Evolutionary conservation across 257 asterid genomes (phyloP).

Genomic region (Lantana camara): DNA sequence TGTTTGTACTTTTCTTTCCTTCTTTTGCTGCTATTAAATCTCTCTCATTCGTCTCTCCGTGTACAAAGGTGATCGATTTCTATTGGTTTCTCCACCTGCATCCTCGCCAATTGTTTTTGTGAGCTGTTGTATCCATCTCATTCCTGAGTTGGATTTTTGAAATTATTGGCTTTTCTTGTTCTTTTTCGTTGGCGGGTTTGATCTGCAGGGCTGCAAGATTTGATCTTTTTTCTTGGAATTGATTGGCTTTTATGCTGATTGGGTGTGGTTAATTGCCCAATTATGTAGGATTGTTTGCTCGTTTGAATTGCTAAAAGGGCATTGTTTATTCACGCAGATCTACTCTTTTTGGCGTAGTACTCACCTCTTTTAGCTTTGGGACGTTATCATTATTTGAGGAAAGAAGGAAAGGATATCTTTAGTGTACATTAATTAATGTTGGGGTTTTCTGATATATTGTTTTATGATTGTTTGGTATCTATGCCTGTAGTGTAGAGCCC

Average conservation of each 20-base stretch:
- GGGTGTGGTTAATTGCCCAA: conserved; percentile 26
- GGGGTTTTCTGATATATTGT: neutral
- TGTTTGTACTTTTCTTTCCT: conserved; percentile 25
- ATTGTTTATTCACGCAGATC: conserved; percentile 36
- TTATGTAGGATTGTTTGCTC: neutral
- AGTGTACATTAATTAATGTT: conserved; percentile 7
- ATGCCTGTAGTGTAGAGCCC: conserved; percentile 14
- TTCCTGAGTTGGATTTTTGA: conserved; percentile 24
- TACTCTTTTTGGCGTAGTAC: conserved; percentile 34
- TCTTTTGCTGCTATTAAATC: conserved; percentile 25
- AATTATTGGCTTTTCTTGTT: neutral
- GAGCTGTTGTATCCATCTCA: no score
- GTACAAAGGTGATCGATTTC: no score
- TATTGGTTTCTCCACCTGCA: no score
- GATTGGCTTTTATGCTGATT: conserved; percentile 23
- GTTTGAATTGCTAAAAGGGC: conserved; percentile 29
- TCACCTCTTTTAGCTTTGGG: conserved; percentile 34
- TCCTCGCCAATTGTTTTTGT: conserved; percentile 26
- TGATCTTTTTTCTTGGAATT: conserved; percentile 27
- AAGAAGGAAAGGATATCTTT: conserved; percentile 16
- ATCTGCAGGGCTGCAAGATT: conserved; percentile 27
- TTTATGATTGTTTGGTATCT: neutral
- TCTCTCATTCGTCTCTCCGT: conserved; percentile 34
- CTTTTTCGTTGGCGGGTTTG: conserved; percentile 8
- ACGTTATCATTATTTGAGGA: conserved; percentile 20